These are phyloP conservation scores for Circinella umbellata DNA, from an alignment of 371 early-diverging fungal species.

Conservation along the genomic window DNA sequence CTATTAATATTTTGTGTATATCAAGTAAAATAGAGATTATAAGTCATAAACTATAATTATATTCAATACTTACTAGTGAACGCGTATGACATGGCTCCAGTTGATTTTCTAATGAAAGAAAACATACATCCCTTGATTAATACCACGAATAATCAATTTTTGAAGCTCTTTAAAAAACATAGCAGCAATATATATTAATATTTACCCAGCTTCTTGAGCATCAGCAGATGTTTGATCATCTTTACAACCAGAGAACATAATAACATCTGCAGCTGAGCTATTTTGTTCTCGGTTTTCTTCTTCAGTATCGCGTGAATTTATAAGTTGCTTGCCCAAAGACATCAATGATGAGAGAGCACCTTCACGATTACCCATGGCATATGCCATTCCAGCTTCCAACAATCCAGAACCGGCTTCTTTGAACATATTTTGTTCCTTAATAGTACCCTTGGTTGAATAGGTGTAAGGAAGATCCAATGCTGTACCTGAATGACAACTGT, in stretches of 20 bases:
- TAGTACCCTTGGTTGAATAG: conserved; percentile 75
- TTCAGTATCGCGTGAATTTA: conserved; percentile 41
- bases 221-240: conserved; percentile 93
- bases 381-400: conserved; percentile 57
- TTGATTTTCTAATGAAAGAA: conserved; percentile 23
- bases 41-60: background rate
- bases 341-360: conserved; percentile 54
- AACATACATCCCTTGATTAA: too few relatives aligned
- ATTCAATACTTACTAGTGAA: conserved; percentile 53
- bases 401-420: conserved; percentile 56
- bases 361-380: conserved; percentile 50
- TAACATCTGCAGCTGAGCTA: conserved; percentile 75
- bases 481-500: conserved; percentile 87
- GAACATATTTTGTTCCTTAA: conserved; percentile 60
- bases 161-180: too few relatives aligned
- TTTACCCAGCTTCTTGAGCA: conserved; percentile 64
- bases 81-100: conserved; percentile 90
- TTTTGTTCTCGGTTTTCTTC: conserved; percentile 49
- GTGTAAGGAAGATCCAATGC: conserved; percentile 88
- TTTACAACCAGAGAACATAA: conserved; percentile 91
- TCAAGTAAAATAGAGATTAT: background rate
- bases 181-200: background rate
- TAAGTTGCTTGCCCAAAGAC: conserved; percentile 51
- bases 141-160: too few relatives aligned
- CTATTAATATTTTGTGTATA: background rate